phyloP scores from a whole-genome alignment of 495 filamentous ascomycete genomes.

The Chlorociboria aeruginascens region DNA sequence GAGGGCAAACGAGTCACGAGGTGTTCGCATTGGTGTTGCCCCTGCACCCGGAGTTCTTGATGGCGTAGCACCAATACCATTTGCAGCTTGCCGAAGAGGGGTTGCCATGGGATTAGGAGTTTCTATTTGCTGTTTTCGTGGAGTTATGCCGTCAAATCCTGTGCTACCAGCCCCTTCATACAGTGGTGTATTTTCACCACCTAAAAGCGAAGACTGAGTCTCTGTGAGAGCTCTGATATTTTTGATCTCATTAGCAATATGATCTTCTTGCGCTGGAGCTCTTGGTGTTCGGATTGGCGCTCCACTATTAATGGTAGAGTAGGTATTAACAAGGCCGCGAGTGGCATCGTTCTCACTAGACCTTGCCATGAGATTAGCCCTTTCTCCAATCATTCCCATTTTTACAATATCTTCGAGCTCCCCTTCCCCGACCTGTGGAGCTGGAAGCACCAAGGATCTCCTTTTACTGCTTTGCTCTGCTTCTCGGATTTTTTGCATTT shows the following conservation, averaged over 20 bases:
- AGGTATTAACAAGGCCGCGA: constrained; percentile 74
- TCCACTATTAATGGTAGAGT: constrained; percentile 63
- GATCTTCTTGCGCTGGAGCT: constrained; percentile 84
- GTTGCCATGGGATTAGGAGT: constrained; percentile 96
- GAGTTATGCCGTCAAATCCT: constrained; percentile 77
- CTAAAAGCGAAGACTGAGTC: constrained; percentile 89
- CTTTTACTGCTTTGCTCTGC: constrained; percentile 95
- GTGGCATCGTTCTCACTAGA: constrained; percentile 79
- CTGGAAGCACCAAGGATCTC: constrained; percentile 62
- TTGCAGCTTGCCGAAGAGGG: constrained; percentile 56
- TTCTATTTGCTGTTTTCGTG: constrained; percentile 64
- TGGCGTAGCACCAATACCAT: constrained; percentile 63
- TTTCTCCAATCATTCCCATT: constrained; percentile 91
- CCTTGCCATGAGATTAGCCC: constrained; percentile 62
- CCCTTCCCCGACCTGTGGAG: constrained; percentile 81
- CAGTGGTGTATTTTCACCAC: constrained; percentile 86
- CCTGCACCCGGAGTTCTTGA: constrained; percentile 43
- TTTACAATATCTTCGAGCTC: constrained; percentile 98
- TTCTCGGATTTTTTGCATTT: constrained; percentile 91
- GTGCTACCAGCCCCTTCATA: constrained; percentile 72
- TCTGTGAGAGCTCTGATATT: constrained; percentile 90
- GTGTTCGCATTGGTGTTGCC: constrained; percentile 83
- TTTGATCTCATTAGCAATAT: constrained; percentile 89
- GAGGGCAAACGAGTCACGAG: constrained; percentile 77
- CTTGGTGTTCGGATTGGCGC: constrained; percentile 87